Base-by-base conservation (phyloP, 495 filamentous ascomycete genomes). In the Sphaerosporella brunnea region DNA sequence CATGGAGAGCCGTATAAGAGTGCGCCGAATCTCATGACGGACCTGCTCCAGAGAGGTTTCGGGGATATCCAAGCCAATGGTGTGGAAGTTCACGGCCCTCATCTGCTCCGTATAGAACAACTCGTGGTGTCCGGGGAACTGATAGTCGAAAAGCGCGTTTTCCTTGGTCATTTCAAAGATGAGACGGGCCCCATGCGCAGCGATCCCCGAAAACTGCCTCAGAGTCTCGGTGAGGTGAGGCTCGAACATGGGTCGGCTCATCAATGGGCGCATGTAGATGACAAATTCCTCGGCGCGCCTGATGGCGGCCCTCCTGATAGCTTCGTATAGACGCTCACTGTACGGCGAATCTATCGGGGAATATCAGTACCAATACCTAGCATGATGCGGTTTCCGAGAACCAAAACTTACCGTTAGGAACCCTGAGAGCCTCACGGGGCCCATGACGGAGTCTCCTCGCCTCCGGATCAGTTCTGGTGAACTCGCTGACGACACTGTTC, bases 241-340 rank as follows among this genome's bases (percentile, higher is more conserved):
- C 7, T 46, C 35, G 24, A 34, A 25, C 7, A 7, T 32, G 7
- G 28, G 25, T 16, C 43, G 43, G 20, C 43, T 46, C 43, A 46
- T 46, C 1, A 46, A n/a, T 8, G 43, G 24, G 15, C 19, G 44
- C 1, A 42, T 13, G 3, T n/a, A 30, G 4, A 36, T 23, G 19
- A 50, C 24, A 16, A 36, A 44, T 3, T 15, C 15, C 23, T 48
- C 26, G 4, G 35, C 40, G 13, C 16, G 34, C 35, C 40, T 42
- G 16, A 21, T 25, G 18, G 23, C 20, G 25, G 43, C 49, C 21
- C 24, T 16, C 20, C 35, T 25, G 20, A 46, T 34, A 34, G 28
- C 28, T 34, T 46, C 30, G 24, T 15, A 46, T 3, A 46, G n/a
- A 7, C 11, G 25, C 8, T 32, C 20, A 18, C 35, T 28, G 16